Percentiles rank a stretch among this genome's conserved stretches.
These are phyloP conservation scores for Dentipellis sp. DNA, from an alignment of 768 basidiomycete species.

Conservation along the genomic window DNA sequence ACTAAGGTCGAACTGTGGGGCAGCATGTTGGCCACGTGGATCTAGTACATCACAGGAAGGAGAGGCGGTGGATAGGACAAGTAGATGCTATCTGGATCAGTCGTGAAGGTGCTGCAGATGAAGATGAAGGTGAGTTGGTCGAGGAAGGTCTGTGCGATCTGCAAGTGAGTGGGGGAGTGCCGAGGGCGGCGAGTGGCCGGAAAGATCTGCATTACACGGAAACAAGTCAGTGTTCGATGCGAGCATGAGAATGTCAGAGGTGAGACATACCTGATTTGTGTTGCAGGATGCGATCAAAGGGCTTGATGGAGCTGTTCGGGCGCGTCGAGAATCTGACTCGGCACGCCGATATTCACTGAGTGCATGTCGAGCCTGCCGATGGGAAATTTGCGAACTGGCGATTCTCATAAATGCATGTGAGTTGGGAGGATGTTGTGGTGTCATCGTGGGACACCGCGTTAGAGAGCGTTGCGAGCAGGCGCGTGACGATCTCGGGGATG, in stretches of 20 bases:
- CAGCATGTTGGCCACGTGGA: background rate
- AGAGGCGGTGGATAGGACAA: conserved; percentile 11
- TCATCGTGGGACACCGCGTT: conserved; percentile 25
- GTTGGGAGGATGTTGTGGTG: conserved; percentile 24
- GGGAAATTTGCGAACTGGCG: conserved; percentile 22
- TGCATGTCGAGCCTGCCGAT: conserved; percentile 24
- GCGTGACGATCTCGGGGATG: conserved; percentile 20
- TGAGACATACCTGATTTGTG: conserved; percentile 19
- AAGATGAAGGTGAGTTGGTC: conserved; percentile 22
- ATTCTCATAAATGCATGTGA: conserved; percentile 23
- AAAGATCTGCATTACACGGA: conserved; percentile 5
- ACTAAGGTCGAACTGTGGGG: conserved; percentile 13
- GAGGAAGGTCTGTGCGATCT: conserved; percentile 18
- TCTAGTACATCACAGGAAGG: background rate
- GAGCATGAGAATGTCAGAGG: background rate
- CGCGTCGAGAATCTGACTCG: conserved; percentile 16
- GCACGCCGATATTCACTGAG: conserved; percentile 24
- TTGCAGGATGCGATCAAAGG: conserved; percentile 23
- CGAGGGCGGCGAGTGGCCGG: conserved; percentile 16
- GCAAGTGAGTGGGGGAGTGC: conserved; percentile 16
- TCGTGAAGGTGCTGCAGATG: conserved; percentile 24
- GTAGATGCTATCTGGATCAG: conserved; percentile 22
- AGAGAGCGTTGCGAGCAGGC: conserved; percentile 18
- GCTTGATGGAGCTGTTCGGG: conserved; percentile 18
- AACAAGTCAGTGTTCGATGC: too few relatives aligned